Evolutionary conservation across 805 yeast genomes (phyloP), one percentile per base, ranked within the genome.

Genomic region (Candida orba): DNA sequence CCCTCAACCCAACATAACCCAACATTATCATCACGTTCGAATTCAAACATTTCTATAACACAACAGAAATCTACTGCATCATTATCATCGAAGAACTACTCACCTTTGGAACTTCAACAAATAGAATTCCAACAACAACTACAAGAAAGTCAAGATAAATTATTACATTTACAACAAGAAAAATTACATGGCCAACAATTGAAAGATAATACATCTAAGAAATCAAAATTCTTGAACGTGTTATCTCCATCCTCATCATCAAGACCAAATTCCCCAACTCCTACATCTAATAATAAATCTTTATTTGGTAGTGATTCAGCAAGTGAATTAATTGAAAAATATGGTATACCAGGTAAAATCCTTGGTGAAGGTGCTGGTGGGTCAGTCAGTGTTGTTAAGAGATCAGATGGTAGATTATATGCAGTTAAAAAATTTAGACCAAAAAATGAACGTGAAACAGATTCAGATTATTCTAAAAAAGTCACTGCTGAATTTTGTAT

Each of bases 341-440:
- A 87, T 62, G 93, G 95, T 34, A 71, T 78, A 22, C 75, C 81
- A 2, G 95, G 95, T 12, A 74, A 75, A 49, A 68, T 82, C 20
- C 68, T 88, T 40, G 98, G 98, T 20, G 79, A 90, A 45, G 98
- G 98, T 13, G 97, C 97, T 2, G 90, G 95, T 22, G 97, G 98
- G 2, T 82, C 93, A 1, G 98, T 90, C n/a, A 75, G 84, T 35
- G 72, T 87, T 42, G 83, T 89, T 46, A 76, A 78, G 46, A 74
- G 84, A 41, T 60, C 74, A 0, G 81, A 80, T 50, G 74, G 77
- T 22, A 72, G 76, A 47, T 60, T 86, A 5, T 88, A 76, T 64
- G 98, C 98, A 0, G 85, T 91, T 42, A 90, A 90, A 66, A 84
- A 86, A 62, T 89, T 91, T 62, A 72, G 95, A 47, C 66, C 83